These are phyloP conservation scores for Fraxinus quadrangulata DNA, from an alignment of 257 asterid genomes.

Conservation along the genomic window DNA sequence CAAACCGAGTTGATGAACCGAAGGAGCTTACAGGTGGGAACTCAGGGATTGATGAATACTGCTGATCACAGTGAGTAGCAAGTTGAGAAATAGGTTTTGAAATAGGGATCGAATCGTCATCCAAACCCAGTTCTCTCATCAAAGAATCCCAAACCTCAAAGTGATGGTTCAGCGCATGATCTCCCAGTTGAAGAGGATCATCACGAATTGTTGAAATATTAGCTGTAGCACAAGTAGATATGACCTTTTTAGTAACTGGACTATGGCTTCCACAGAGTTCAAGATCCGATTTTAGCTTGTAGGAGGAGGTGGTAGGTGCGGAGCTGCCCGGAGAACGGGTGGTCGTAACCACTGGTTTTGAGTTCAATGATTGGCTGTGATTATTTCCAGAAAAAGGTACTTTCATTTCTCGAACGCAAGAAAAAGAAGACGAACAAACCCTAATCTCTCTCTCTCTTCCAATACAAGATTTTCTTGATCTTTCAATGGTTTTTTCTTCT, in stretches of 20 bases:
- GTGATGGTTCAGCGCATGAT: conserved; percentile 64
- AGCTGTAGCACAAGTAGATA: conserved; percentile 17
- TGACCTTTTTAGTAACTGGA: conserved; percentile 48
- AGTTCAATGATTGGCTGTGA: conserved; percentile 27
- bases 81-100: conserved; percentile 34
- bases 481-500: conserved; percentile 19
- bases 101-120: conserved; percentile 44
- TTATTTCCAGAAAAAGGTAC: conserved; percentile 68
- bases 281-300: conserved; percentile 85
- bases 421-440: conserved; percentile 13
- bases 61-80: conserved; percentile 35
- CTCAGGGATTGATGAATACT: conserved; percentile 41
- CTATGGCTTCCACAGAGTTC: conserved; percentile 76
- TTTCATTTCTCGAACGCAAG: conserved; percentile 64
- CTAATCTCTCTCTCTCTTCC: conserved; percentile 3
- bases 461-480: conserved; percentile 18
- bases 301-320: conserved; percentile 28
- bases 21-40: conserved; percentile 44
- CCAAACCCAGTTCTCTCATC: conserved; percentile 83
- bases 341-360: conserved; percentile 32
- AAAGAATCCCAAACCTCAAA: conserved; percentile 78
- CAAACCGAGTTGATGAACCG: conserved; percentile 44
- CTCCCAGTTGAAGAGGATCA: conserved; percentile 68
- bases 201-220: conserved; percentile 28
- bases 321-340: conserved; percentile 21